Base-by-base conservation (phyloP, 768 basidiomycete species). In the Auricularia sp. region DNA sequence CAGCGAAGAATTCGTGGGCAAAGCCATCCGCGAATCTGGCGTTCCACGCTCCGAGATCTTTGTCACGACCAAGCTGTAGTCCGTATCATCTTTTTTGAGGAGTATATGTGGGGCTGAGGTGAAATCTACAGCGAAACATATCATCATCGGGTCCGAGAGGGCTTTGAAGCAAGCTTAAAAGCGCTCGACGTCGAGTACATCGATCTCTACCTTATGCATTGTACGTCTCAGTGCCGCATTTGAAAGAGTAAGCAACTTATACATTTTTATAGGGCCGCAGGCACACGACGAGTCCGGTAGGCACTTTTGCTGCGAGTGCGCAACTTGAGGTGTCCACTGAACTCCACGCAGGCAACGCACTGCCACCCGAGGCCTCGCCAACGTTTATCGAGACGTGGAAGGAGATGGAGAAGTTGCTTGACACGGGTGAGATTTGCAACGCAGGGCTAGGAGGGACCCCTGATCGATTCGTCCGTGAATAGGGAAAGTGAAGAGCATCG, bases 1-100 rank as follows among this genome's bases (percentile, higher is more conserved):
- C 1, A 84, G 81, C 64, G 84, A 84, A 69, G 70, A 76, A 67
- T 67, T 71, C 11, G 82, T 83, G 29, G 81, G 83, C 4, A 69
- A 70, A 36, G 82, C 79, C 2, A 76, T 85, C 54, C 73, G 77
- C 13, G 79, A 68, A 47, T 69, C 67, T 3, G 67, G 67, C 18
- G 61, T 70, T 13, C 67, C 69, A 0, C 66, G 73, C 21, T 59
- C 63, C 21, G 39, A 68, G 3, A 65, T 71, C 58, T 72, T 69
- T 64, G 63, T 74, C 37, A 73, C 72, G 29, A 74, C 73, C 11
- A 74, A 74, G 67, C 65, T 73, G 3, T 4, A 5, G 66, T 65
- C 16, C 11, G 35, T 16, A 3, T 14, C 4, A 1, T 7, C 16
- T 8, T 18, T 62, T 13, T 11, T 61, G 47, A 51, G 6, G 11